phyloP scores from a whole-genome alignment of 257 asterid genomes.

The Solanum dulcamara region DNA sequence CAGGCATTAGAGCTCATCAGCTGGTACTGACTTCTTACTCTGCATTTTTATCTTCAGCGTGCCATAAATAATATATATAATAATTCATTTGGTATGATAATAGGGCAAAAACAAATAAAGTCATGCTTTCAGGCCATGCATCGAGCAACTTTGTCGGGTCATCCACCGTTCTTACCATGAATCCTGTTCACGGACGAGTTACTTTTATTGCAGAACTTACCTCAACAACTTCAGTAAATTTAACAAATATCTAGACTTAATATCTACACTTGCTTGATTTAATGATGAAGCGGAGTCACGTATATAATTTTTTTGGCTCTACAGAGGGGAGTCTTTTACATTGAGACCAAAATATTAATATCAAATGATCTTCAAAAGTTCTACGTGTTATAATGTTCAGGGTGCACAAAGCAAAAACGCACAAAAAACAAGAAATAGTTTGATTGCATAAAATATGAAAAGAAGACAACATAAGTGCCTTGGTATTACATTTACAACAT shows the following conservation, averaged over 20 bases:
- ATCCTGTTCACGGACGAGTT: neutral
- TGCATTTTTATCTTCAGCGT: neutral
- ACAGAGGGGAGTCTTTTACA: neutral
- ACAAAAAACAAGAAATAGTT: neutral
- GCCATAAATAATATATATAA: neutral
- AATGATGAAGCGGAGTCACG: too few species aligned
- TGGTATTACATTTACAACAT: neutral
- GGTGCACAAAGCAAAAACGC: neutral
- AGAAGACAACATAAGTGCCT: neutral
- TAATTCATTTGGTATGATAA: neutral
- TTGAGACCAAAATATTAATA: neutral
- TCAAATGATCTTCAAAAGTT: neutral
- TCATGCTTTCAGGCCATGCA: neutral
- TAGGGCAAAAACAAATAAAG: neutral
- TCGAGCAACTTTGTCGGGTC: neutral
- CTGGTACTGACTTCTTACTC: too few species aligned
- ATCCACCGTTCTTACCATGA: neutral
- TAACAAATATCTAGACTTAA: too few species aligned
- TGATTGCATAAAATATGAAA: neutral
- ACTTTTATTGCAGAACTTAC: neutral
- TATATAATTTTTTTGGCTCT: too few species aligned
- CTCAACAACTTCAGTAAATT: too few species aligned
- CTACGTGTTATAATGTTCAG: neutral
- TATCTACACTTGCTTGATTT: too few species aligned
- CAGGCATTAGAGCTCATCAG: too few species aligned